Evolutionary conservation across 306 rosid genomes (phyloP).

Genomic region (Carpinus fangiana): DNA sequence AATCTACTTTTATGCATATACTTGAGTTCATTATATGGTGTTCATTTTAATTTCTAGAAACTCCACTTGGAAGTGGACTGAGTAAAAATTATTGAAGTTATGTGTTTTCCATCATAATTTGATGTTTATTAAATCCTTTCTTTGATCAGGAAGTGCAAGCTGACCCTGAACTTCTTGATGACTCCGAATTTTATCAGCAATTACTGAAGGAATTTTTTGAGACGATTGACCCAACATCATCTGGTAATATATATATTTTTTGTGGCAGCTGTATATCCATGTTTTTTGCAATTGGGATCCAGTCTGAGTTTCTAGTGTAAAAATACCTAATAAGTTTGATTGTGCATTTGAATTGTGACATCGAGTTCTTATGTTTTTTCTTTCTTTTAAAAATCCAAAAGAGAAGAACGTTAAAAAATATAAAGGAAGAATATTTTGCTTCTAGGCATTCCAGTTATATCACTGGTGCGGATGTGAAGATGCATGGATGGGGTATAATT

Average conservation of each 20-base stretch:
- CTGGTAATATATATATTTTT: slow-evolving; percentile 43
- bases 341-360: neutral
- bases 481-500: neutral
- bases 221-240: slow-evolving; percentile 75
- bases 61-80: neutral
- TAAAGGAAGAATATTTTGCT: neutral
- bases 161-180: slow-evolving; percentile 82
- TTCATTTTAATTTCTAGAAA: neutral
- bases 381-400: neutral
- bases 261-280: neutral
- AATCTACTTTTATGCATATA: slow-evolving; percentile 10
- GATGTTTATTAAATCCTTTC: slow-evolving; percentile 6
- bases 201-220: slow-evolving; percentile 82
- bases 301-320: neutral
- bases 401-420: neutral
- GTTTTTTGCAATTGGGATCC: slow-evolving; percentile 11
- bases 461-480: neutral
- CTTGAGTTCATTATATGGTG: slow-evolving; percentile 11
- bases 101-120: neutral
- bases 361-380: neutral
- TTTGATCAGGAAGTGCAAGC: slow-evolving; percentile 49
- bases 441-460: neutral
- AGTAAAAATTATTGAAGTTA: neutral
- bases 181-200: slow-evolving; percentile 88
- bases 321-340: neutral